Percentiles rank a stretch among this genome's conserved stretches.
phyloP scores from a whole-genome alignment of 2,329 filamentous ascomycete species.

The Arthrobotrys iridis region DNA sequence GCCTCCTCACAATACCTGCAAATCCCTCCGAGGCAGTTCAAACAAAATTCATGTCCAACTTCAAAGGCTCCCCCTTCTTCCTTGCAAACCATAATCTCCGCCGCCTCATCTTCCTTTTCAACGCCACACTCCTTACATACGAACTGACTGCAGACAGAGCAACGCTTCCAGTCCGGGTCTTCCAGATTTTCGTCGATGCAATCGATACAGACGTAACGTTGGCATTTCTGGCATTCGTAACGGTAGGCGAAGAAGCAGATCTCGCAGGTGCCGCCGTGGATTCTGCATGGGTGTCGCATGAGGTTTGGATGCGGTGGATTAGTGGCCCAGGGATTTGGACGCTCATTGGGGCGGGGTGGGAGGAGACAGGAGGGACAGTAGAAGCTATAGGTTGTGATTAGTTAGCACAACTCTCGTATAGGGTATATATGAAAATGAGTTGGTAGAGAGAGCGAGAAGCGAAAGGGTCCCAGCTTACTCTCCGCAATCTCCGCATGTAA shows the following conservation, averaged over 20 bases:
- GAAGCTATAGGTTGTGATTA: conserved; percentile 9
- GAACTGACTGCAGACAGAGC: not conserved
- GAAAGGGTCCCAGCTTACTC: conserved; percentile 25
- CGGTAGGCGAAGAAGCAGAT: conserved; percentile 13
- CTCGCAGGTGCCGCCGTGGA: conserved; percentile 43
- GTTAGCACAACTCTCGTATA: not conserved
- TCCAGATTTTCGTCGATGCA: conserved; percentile 26
- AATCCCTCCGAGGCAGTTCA: conserved; percentile 11
- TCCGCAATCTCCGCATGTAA: conserved; percentile 45
- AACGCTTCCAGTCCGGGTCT: not conserved
- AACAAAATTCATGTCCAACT: conserved; percentile 14
- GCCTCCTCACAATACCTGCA: conserved; percentile 25
- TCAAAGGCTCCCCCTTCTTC: not conserved
- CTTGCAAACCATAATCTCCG: conserved; percentile 8
- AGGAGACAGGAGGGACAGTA: conserved; percentile 37
- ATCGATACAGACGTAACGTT: conserved; percentile 27
- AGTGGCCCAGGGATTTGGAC: conserved; percentile 31
- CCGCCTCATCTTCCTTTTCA: not conserved
- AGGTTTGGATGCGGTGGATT: not conserved
- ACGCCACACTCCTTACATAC: conserved; percentile 5
- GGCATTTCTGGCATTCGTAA: conserved; percentile 15
- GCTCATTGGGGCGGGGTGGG: not conserved
- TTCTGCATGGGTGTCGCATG: conserved; percentile 8
- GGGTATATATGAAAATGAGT: not conserved
- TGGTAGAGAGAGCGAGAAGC: too few species aligned